phyloP scores from a whole-genome alignment of 2,329 filamentous ascomycete genomes.

The Trichothecium sympodiale region DNA sequence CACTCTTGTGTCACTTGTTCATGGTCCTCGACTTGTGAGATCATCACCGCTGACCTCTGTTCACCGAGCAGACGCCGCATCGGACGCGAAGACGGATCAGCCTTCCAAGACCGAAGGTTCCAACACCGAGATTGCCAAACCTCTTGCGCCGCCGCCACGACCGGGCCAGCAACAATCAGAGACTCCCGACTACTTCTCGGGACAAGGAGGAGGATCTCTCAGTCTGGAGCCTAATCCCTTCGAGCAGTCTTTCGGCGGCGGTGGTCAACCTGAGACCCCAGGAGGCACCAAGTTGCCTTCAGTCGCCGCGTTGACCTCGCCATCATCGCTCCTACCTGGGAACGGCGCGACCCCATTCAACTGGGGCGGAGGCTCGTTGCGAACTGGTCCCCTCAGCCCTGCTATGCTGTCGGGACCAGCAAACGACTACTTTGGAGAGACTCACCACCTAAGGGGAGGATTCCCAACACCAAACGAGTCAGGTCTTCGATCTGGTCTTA shows the following conservation, averaged over 20 bases:
- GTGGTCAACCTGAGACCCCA: slow-evolving; percentile 62
- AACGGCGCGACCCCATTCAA: slow-evolving; percentile 62
- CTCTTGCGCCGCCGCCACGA: slow-evolving; percentile 61
- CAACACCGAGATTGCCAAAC: slow-evolving; percentile 50
- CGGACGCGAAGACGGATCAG: slow-evolving; percentile 35
- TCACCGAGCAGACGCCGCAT: slow-evolving; percentile 24
- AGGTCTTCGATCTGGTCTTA: slow-evolving; percentile 79
- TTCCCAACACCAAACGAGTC: slow-evolving; percentile 97
- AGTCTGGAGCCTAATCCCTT: slow-evolving; percentile 91
- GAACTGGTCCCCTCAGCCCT: slow-evolving; percentile 87
- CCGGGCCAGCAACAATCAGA: slow-evolving; percentile 39
- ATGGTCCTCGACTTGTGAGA: slow-evolving; percentile 7
- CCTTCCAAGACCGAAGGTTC: slow-evolving; percentile 36
- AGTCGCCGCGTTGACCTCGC: slow-evolving; percentile 83
- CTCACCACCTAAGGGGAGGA: slow-evolving; percentile 64
- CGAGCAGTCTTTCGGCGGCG: slow-evolving; percentile 76
- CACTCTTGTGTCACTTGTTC: slow-evolving; percentile 2
- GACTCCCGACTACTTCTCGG: slow-evolving; percentile 60
- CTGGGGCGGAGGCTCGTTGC: slow-evolving; percentile 75
- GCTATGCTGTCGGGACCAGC: slow-evolving; percentile 87
- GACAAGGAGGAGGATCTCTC: slow-evolving; percentile 39
- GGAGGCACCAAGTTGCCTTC: slow-evolving; percentile 76
- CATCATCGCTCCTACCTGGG: slow-evolving; percentile 67
- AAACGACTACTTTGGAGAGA: slow-evolving; percentile 81
- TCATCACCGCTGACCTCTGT: slow-evolving; percentile 6